Base-by-base conservation (phyloP, 768 basidiomycete species). In the Amanita molliuscula region DNA sequence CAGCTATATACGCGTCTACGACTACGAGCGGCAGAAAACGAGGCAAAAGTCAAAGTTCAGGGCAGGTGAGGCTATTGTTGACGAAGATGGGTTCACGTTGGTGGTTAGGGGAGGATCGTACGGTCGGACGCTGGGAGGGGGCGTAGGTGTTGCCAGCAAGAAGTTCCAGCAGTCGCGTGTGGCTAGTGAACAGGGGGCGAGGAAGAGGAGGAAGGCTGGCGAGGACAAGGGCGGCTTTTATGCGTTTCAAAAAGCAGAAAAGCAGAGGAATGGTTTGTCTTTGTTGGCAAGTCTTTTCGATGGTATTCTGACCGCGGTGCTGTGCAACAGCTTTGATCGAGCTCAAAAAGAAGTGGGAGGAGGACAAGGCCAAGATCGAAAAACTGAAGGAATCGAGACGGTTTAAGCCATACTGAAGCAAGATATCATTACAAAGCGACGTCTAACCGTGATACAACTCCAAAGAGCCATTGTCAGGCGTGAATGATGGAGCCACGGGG, bases 61-160 rank as follows among this genome's bases (percentile, higher is more conserved):
- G 56, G 88, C 89, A 61, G 88, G 89, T 18, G 90, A 91, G 59
- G 90, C 87, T 5, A 74, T 95, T 50, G 87, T 95, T 37, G 93
- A 97, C 62, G 91, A 88, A 53, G 93, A 97, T 54, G 93, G 93
- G 2, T 97, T 95, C 63, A 95, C 91, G 9, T 77, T 97, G 10
- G 93, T 97, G 31, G 88, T 84, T n/a, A 76, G 93, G 33, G 89
- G 91, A 4, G 93, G 93, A 10, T 84, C 85, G 18, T 93, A 93
- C 58, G 92, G 93, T 4, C 74, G 89, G 60, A 88, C 88, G 1
- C 69, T 92, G 4, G 92, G 92, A 25, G 90, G 91, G 11, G 91
- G 89, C 0, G 71, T 75, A 63, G 77, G 64, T 65, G 62, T 77
- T 67, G 67, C 81, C 65, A 65, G 80, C 62, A 88, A 86, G 63